Base-by-base conservation (phyloP, 2,329 filamentous ascomycete genomes). In the Chaetomium olivaceum region DNA sequence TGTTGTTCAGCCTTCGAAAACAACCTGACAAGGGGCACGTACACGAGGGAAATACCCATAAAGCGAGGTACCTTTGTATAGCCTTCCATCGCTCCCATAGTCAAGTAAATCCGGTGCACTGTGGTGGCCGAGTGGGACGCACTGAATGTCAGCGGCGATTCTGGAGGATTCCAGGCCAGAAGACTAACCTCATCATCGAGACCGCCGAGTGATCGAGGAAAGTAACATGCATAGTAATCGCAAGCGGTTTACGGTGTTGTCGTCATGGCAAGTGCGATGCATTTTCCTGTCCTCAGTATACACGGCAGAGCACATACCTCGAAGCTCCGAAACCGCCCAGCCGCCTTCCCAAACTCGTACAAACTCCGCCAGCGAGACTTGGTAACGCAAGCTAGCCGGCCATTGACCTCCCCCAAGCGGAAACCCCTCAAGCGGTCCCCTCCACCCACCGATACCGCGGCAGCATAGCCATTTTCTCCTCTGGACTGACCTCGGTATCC, bases 401-500 rank as follows among this genome's bases (percentile, higher is more conserved):
- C 33, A 39, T 16, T 43, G 3, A 19, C 36, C 27, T 29, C 27
- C 27, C 27, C 27, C 3, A 58, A 57, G 12, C 23, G 16, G 16
- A 3, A 43, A 19, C 31, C 39, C 25, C 43, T 66, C 62, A 69
- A 58, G 62, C 62, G 33, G 62, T 50, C 43, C 57, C 66, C 63
- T 67, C 65, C 0, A 65, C 68, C 61, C 67, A 71, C 19, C 89
- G 87, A 80, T 96, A 97, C 77, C 87, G 89, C 67, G 90, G 83
- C 80, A 95, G 80, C 74, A 81, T 80, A 31, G 92, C 90, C 91
- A 96, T 93, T 79, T 89, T 92, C 83, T 97, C 93, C 80, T 97
- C 93, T 1, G 92, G 91, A 73, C 91, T 95, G 73, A 88, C 81
- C 65, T 90, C 89, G 60, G 90, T 87, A 75, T 96, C 91, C 68